phyloP scores from a whole-genome alignment of 225 moss, liverwort and hornwort genomes.

The Climacium dendroides region DNA sequence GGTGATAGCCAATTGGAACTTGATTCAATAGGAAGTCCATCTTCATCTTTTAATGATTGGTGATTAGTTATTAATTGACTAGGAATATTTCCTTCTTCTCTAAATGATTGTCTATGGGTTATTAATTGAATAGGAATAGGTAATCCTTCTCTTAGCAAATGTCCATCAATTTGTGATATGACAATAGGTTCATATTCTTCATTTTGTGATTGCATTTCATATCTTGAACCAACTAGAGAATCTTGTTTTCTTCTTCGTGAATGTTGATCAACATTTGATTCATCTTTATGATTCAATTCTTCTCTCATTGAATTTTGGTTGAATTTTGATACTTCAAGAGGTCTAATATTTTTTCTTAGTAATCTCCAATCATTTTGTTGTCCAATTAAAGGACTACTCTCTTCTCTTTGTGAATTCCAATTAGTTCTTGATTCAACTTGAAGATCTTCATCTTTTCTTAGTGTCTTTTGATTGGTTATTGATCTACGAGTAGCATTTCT shows the following conservation, averaged over 20 bases:
- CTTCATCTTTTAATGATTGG: neutral
- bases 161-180: neutral
- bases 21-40: neutral
- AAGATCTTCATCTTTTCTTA: neutral
- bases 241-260: neutral
- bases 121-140: neutral
- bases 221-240: neutral
- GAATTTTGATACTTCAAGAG: neutral
- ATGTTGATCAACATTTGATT: neutral
- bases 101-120: neutral
- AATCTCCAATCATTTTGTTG: neutral
- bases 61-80: neutral
- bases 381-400: rapidly evolving
- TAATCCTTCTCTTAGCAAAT: no score
- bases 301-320: neutral
- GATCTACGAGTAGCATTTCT: neutral
- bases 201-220: neutral
- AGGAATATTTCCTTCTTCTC: neutral
- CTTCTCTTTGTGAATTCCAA: neutral
- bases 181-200: neutral
- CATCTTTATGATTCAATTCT: neutral
- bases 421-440: neutral
- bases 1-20: neutral
- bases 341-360: no score
- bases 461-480: neutral